Evolutionary conservation across 1,139 yeast species (phyloP), one percentile per base, ranked within the genome.

Genomic region (Saccharomycopsis crataegensis): DNA sequence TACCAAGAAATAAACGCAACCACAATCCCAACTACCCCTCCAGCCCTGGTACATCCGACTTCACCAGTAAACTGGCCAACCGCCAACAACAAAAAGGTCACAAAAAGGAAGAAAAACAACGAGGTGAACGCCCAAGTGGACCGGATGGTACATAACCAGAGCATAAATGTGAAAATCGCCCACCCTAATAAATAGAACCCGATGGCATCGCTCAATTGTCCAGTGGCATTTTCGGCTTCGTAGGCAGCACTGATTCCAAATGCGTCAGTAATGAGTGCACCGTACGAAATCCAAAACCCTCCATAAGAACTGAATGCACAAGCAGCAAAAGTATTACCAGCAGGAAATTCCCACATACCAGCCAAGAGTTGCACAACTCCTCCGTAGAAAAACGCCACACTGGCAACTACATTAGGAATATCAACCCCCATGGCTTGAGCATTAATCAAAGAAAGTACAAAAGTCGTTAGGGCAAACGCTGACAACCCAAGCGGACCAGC

Each of bases 271-370:
- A 75, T 69, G 51, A 84, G 73, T 8, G 88, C 86, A 69, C 79
- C 86, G 61, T 67, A 79, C 42, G 83, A 69, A 69, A 81, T 73
- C 90, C 90, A 84, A 67, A 84, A 84, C 0, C 87, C 89, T 56
- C 87, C 91, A 63, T 77, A 84, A 9, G 88, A 82, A 40, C 79
- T 68, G 57, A 84, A 72, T 1, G 88, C 88, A 52, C 82, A 76
- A 56, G 83, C 89, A 78, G 88, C 90, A 71, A 83, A 84, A 50
- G 87, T 81, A 70, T 83, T 83, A 60, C 84, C 89, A 48, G 78
- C 59, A 1, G 86, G 83, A 50, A 78, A 64, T 62, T 78, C 82
- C 80, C 80, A 78, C 57, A 75, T 67, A 4, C 83, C 83, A 4
- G 77, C 74, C 8, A 71, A 60, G 17, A 73, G 65, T 63, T 73